Base-by-base conservation (phyloP, 768 basidiomycete genomes). In the Mycena haematopus region DNA sequence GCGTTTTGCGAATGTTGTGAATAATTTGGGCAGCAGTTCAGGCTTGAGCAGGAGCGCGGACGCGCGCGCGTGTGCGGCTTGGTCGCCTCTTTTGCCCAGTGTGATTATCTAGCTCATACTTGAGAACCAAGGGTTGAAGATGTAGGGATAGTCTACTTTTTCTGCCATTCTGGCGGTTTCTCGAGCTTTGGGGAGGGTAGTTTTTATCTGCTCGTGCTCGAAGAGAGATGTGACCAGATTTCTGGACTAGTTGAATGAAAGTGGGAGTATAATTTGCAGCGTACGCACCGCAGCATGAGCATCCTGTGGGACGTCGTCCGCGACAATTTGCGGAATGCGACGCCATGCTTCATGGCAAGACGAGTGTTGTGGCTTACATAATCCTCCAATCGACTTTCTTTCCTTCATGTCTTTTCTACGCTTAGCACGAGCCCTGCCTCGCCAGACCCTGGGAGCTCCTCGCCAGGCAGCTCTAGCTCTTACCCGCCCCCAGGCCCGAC, bases 151-250 rank as follows among this genome's bases (percentile, higher is more conserved):
- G 13, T 21, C 22, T 60, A 65, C 95, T 88, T 96, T 96, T 72
- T 99, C 96, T 17, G 95, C 96, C 55, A 98, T 79, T 68, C 94
- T 84, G 15, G 93, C 93, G 6, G 95, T 80, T 69, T 97, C 95
- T 73, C 91, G 90, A 2, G 97, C 97, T 76, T 98, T 99, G 33
- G 96, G 90, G 17, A 98, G 78, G 0, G 97, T 99, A 7, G 97
- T 99, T 75, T 92, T 90, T 73, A 99, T 94, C 72, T 93, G 92
- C 71, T 97, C 94, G 77, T 99, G 95, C 72, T 98, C 88, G 59
- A 99, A 84, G 35, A 99, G 83, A 6, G 95, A 95, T 25, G 95
- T 92, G 65, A 99, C 96, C 55, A 99, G 79, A 76, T 98, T 98
- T 64, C 95, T 96, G 71, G 6, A 38, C 52, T 36, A 52, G 65